phyloP scores from a whole-genome alignment of 2,329 filamentous ascomycete genomes.

The Talaromyces islandicus region DNA sequence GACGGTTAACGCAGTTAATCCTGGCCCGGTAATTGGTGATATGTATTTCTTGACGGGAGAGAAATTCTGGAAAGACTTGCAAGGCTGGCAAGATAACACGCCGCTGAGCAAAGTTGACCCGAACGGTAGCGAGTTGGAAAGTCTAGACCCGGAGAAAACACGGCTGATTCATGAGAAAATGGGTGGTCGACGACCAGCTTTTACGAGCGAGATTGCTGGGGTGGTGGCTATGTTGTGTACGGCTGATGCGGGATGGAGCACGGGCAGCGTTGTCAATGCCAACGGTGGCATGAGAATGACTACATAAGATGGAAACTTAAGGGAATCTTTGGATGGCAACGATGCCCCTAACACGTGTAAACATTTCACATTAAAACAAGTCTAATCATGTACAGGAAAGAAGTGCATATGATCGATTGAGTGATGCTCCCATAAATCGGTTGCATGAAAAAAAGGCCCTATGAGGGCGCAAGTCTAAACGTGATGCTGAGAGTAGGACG shows the following conservation, averaged over 20 bases:
- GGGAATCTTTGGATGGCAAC: neutral
- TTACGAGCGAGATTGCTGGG: constrained; percentile 66
- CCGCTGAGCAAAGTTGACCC: constrained; percentile 56
- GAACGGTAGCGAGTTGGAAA: constrained; percentile 38
- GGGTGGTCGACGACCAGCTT: constrained; percentile 56
- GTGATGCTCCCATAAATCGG: neutral
- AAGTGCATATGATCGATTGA: neutral
- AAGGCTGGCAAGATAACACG: constrained; percentile 56
- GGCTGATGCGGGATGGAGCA: constrained; percentile 68
- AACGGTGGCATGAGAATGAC: constrained; percentile 69
- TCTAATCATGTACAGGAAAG: neutral
- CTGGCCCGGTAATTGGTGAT: constrained; percentile 60
- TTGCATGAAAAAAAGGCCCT: neutral
- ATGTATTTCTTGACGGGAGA: constrained; percentile 56
- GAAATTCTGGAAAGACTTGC: constrained; percentile 54
- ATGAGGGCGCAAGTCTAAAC: neutral
- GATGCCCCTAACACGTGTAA: neutral
- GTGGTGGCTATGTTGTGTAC: constrained; percentile 71
- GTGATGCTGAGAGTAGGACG: neutral
- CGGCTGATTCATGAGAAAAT: constrained; percentile 55
- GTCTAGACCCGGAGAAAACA: constrained; percentile 55
- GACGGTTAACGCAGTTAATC: constrained; percentile 62
- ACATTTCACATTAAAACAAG: neutral
- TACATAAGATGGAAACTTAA: constrained; percentile 9
- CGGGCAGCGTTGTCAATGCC: constrained; percentile 71